Base-by-base conservation (phyloP, 495 filamentous ascomycete genomes). In the Podospora fimiseda region DNA sequence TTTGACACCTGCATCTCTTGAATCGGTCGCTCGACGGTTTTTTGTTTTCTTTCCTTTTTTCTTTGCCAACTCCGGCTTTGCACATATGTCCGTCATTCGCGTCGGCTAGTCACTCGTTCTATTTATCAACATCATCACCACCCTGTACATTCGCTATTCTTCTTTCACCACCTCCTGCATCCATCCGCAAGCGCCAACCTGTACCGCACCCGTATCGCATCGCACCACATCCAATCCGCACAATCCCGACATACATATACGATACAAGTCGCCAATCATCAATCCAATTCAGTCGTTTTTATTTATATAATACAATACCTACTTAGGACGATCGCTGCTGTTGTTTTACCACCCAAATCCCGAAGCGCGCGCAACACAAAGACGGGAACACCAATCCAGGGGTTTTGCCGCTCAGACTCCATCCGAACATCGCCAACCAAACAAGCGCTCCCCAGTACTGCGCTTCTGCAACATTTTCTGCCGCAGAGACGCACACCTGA, bases 321-420 rank as follows among this genome's bases (percentile, higher is more conserved):
- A 41, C 39, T n/a, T 11, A 11, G 27, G 27, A 33, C 27, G 16
- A 41, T 41, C 16, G 44, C 23, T 42, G 39, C 39, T 47, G 15
- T 33, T 27, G 44, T 47, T 11, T 16, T 43, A 47, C 3, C 19
- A 21, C 24, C 13, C 23, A 20, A n/a, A 8, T 22, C 19, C 33
- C 23, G 36, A 16, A 13, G 16, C 24, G 44, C 44, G 44, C 44
- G 44, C 22, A 13, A 47, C 56, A 60, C 58, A 56, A 56, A 62
- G 63, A 66, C 48, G 45, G 54, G 33, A 49, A 58, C 58, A 45
- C n/a, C n/a, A n/a, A n/a, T n/a, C 60, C 59, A 61, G 61, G 61
- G 52, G 27, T 33, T 47, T 55, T 47, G 44, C 53, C 46, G 30
- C 56, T 51, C 30, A 43, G 55, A 56, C 55, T 49, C 52, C 56